Evolutionary conservation across 306 rosid species (phyloP).

Genomic region (Herpetospermum pedunculosum): DNA sequence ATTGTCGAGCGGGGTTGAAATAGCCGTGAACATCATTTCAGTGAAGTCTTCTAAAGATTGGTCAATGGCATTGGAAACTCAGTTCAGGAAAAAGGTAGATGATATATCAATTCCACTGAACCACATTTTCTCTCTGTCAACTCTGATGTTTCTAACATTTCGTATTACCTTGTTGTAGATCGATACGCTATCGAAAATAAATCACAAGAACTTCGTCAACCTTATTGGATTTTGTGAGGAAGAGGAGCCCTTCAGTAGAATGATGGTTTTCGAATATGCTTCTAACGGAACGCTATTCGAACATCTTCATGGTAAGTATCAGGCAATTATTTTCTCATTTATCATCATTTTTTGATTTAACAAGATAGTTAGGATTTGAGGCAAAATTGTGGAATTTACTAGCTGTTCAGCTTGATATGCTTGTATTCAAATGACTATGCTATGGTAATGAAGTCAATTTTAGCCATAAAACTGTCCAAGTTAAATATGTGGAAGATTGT

Average conservation of each 20-base stretch:
- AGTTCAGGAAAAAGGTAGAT: constrained; percentile 77
- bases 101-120: background rate
- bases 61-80: constrained; percentile 52
- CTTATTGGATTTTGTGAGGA: constrained; percentile 82
- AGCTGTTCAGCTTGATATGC: background rate
- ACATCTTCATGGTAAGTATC: constrained; percentile 82
- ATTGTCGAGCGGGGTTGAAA: constrained; percentile 88
- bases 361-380: background rate
- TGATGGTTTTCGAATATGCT: constrained; percentile 92
- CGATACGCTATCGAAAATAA: constrained; percentile 59
- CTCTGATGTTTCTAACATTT: constrained; percentile 16
- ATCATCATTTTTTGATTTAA: background rate
- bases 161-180: constrained; percentile 39
- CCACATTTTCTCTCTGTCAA: background rate
- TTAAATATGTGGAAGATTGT: background rate
- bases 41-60: constrained; percentile 45
- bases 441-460: background rate
- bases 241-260: constrained; percentile 83
- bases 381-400: background rate
- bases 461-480: background rate
- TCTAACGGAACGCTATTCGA: constrained; percentile 90
- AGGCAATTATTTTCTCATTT: background rate
- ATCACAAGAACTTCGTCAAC: constrained; percentile 92
- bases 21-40: constrained; percentile 63
- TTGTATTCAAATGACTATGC: background rate